These are phyloP conservation scores for Kitagawia praeruptora DNA, from an alignment of 129 eudicot genomes.

Conservation along the genomic window DNA sequence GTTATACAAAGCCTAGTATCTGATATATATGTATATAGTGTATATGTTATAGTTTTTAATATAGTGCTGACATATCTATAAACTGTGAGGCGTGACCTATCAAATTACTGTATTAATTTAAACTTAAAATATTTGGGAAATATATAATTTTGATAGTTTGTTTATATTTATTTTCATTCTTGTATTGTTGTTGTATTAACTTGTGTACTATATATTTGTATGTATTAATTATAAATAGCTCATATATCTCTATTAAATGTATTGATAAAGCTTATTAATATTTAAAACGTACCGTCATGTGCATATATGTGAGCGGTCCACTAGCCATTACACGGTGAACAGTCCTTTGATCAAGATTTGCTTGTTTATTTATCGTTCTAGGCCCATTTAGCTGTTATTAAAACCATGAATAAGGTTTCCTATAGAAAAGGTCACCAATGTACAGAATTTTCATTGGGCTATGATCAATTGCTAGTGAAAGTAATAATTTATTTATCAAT, in stretches of 20 bases:
- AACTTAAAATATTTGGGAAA: neutral
- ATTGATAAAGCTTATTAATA: too few species aligned
- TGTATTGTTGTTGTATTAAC: neutral
- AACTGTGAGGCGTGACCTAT: neutral
- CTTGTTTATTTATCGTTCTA: neutral
- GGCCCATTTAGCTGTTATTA: neutral
- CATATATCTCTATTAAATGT: too few species aligned
- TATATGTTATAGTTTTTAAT: too few species aligned
- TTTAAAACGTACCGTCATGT: too few species aligned
- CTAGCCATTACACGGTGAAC: neutral
- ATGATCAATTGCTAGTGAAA: neutral
- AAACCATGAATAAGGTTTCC: neutral
- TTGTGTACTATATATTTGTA: neutral
- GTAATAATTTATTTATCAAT: neutral
- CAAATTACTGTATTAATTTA: neutral
- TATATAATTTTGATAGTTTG: neutral
- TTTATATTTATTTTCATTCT: neutral
- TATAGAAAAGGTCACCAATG: neutral
- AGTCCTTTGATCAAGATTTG: neutral
- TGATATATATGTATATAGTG: too few species aligned
- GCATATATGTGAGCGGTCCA: neutral
- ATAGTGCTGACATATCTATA: neutral
- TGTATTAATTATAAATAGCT: neutral
- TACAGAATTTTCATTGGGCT: neutral
- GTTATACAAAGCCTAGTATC: neutral